A percentile compares a stretch with the other conserved stretches of the same genome.
Evolutionary conservation across 2,329 filamentous ascomycete genomes (phyloP).

Genomic region (Zopfia rhizophila): DNA sequence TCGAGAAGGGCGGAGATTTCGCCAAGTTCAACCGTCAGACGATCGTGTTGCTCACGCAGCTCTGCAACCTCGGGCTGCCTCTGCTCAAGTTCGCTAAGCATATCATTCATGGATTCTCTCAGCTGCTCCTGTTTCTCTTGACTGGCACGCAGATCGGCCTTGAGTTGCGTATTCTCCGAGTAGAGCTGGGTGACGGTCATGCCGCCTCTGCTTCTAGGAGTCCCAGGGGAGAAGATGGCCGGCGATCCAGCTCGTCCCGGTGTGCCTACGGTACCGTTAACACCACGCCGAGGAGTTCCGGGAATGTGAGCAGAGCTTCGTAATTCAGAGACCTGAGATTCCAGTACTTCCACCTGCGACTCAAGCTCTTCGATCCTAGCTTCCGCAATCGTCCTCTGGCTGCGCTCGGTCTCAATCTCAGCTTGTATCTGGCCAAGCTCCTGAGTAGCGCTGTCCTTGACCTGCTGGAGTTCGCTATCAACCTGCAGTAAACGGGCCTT

Average conservation of each 20-base stretch:
- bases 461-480: slow-evolving; percentile 69
- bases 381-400: slow-evolving; percentile 71
- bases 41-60: slow-evolving; percentile 80
- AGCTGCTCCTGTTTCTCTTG: slow-evolving; percentile 79
- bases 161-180: slow-evolving; percentile 69
- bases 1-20: slow-evolving; percentile 83
- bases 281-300: slow-evolving; percentile 63
- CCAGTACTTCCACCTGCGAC: slow-evolving; percentile 68
- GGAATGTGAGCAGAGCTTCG: slow-evolving; percentile 52
- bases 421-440: slow-evolving; percentile 61
- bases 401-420: slow-evolving; percentile 63
- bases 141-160: slow-evolving; percentile 78
- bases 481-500: slow-evolving; percentile 76
- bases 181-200: slow-evolving; percentile 72
- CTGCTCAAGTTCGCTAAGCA: slow-evolving; percentile 84
- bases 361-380: slow-evolving; percentile 73
- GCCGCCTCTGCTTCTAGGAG: slow-evolving; percentile 63
- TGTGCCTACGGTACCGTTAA: slow-evolving; percentile 63
- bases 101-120: slow-evolving; percentile 80
- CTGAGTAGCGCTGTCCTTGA: slow-evolving; percentile 74
- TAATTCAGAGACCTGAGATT: slow-evolving; percentile 62
- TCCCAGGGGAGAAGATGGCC: slow-evolving; percentile 63
- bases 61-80: slow-evolving; percentile 91
- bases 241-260: slow-evolving; percentile 63
- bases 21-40: slow-evolving; percentile 80